phyloP scores from a whole-genome alignment of 176 grass and related monocot genomes.

The Dactylis glomerata region DNA sequence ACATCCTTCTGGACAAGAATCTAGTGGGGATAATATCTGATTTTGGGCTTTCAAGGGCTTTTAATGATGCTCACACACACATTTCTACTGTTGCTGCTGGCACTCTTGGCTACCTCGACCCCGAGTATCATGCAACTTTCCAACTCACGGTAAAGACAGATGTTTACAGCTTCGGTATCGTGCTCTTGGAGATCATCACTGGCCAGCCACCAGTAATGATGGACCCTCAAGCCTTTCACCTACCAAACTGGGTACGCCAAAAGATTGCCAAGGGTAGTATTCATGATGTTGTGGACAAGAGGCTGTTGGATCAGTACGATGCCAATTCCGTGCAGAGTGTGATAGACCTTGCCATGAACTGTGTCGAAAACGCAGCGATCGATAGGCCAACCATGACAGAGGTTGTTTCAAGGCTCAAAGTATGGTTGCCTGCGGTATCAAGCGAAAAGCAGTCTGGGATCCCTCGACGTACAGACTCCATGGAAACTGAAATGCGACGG shows the following conservation, averaged over 20 bases:
- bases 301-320: background rate
- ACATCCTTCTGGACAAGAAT: slow-evolving; percentile 37
- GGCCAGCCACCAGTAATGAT: background rate
- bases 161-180: background rate
- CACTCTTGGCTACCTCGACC: slow-evolving; percentile 18
- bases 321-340: slow-evolving; percentile 1
- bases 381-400: background rate
- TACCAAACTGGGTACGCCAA: slow-evolving; percentile 12
- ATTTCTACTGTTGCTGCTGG: slow-evolving; percentile 26
- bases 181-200: slow-evolving; percentile 22
- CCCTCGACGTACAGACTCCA: background rate
- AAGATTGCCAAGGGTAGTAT: background rate
- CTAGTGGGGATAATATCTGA: slow-evolving; percentile 23
- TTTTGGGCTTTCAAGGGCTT: slow-evolving; percentile 26
- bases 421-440: background rate
- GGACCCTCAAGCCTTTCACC: background rate
- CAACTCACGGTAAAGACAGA: background rate
- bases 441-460: background rate
- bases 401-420: background rate
- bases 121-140: background rate
- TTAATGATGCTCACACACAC: background rate
- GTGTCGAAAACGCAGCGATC: background rate
- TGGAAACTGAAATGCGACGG: background rate
- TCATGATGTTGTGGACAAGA: background rate
- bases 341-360: slow-evolving; percentile 7